These are phyloP conservation scores for Calocybe gambosa DNA, from an alignment of 1,284 basidiomycete genomes.

Conservation along the genomic window DNA sequence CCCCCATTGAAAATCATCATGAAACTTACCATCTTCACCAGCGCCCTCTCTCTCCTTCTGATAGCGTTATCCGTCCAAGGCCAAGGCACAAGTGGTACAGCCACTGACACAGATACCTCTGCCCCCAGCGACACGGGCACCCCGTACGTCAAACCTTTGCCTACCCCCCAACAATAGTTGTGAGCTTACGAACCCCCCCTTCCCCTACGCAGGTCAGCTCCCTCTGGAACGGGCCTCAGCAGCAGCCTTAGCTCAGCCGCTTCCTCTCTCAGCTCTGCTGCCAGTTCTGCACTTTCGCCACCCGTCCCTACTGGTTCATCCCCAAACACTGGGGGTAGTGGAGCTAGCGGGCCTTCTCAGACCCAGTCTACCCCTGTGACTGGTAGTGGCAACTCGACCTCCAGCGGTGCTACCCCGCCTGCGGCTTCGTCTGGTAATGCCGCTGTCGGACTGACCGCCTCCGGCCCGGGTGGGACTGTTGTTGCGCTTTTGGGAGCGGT, in stretches of 20 bases:
- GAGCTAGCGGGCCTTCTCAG: no score
- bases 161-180: background rate
- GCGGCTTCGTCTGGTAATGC: background rate
- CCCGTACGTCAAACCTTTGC: background rate
- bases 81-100: background rate
- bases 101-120: background rate
- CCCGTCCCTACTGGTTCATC: background rate
- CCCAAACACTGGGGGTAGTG: no score
- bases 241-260: background rate
- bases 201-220: background rate
- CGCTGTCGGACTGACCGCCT: conserved; percentile 1
- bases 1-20: conserved; percentile 1
- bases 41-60: conserved; percentile 2
- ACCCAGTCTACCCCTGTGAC: background rate
- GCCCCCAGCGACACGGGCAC: background rate
- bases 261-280: background rate
- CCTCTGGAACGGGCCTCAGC: background rate
- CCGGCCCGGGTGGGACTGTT: background rate
- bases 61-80: background rate
- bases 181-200: background rate
- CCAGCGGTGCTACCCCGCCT: background rate
- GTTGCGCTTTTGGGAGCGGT: conserved; percentile 8
- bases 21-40: conserved; percentile 6
- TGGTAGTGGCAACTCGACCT: background rate
- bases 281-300: background rate